These are phyloP conservation scores for Harrya chromipes DNA, from an alignment of 768 basidiomycete species.

Conservation along the genomic window DNA sequence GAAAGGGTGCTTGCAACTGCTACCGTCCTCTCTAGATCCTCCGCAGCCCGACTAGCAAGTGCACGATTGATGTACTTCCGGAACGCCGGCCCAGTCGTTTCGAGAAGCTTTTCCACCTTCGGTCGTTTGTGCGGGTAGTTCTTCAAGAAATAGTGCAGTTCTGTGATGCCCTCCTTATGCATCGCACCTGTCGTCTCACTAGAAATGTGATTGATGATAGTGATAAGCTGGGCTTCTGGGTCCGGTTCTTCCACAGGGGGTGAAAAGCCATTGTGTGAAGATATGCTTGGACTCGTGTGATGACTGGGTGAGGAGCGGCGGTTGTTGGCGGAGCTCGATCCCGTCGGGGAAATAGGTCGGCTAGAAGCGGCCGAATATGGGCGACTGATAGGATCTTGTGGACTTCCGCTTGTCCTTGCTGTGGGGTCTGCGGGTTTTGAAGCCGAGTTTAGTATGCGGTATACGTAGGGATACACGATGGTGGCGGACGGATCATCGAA, in stretches of 20 bases:
- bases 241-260: slow-evolving; percentile 77
- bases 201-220: slow-evolving; percentile 83
- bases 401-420: slow-evolving; percentile 22
- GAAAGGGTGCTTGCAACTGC: slow-evolving; percentile 83
- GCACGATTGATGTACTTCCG: slow-evolving; percentile 89
- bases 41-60: slow-evolving; percentile 80
- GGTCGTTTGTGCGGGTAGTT: slow-evolving; percentile 81
- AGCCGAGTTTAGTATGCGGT: slow-evolving; percentile 79
- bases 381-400: slow-evolving; percentile 39
- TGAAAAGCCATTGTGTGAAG: slow-evolving; percentile 54
- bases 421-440: slow-evolving; percentile 40
- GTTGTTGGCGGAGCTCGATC: slow-evolving; percentile 52
- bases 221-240: slow-evolving; percentile 78
- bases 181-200: slow-evolving; percentile 85
- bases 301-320: slow-evolving; percentile 61
- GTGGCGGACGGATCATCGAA: slow-evolving; percentile 98
- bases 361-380: slow-evolving; percentile 60
- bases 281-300: slow-evolving; percentile 63
- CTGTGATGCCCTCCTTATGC: slow-evolving; percentile 93
- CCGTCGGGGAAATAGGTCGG: slow-evolving; percentile 70
- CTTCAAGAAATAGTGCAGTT: slow-evolving; percentile 91
- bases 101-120: slow-evolving; percentile 83
- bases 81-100: slow-evolving; percentile 86
- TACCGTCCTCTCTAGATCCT: slow-evolving; percentile 76
- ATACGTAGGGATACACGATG: slow-evolving; percentile 94